Conservation (phyloP, 1,284 basidiomycete genomes). For the Irpex rosettiformis region DNA sequence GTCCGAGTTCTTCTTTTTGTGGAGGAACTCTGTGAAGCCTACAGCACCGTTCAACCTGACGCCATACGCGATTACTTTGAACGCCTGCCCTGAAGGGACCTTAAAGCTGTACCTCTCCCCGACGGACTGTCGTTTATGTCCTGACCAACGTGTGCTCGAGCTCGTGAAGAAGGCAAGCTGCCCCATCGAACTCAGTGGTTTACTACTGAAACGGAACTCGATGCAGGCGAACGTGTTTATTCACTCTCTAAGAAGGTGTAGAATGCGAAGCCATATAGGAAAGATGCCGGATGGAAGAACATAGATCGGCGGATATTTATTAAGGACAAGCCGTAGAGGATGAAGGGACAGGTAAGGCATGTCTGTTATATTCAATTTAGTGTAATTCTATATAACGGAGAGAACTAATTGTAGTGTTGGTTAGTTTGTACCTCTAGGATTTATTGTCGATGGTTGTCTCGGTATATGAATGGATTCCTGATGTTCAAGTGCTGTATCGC, state of each 20-base stretch:
- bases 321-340: constrained; percentile 45
- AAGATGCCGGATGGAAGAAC: constrained; percentile 52
- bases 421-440: too few species aligned
- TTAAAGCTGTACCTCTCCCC: constrained; percentile 78
- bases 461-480: too few species aligned
- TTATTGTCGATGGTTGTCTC: too few species aligned
- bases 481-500: too few species aligned
- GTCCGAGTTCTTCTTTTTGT: constrained; percentile 77
- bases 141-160: constrained; percentile 96
- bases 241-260: constrained; percentile 65
- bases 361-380: too few species aligned
- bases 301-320: constrained; percentile 86
- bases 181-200: constrained; percentile 88
- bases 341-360: too few species aligned
- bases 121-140: constrained; percentile 92
- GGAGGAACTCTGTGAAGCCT: constrained; percentile 91
- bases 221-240: constrained; percentile 89
- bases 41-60: constrained; percentile 91
- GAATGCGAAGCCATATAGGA: constrained; percentile 33
- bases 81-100: constrained; percentile 72
- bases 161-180: constrained; percentile 74
- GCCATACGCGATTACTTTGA: constrained; percentile 91
- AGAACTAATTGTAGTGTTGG: too few species aligned
- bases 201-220: constrained; percentile 68
- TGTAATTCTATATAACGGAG: too few species aligned